Percentiles rank a stretch among this genome's conserved stretches.
phyloP scores from a whole-genome alignment of 495 filamentous ascomycete species.

The Trichoderma erinaceum region DNA sequence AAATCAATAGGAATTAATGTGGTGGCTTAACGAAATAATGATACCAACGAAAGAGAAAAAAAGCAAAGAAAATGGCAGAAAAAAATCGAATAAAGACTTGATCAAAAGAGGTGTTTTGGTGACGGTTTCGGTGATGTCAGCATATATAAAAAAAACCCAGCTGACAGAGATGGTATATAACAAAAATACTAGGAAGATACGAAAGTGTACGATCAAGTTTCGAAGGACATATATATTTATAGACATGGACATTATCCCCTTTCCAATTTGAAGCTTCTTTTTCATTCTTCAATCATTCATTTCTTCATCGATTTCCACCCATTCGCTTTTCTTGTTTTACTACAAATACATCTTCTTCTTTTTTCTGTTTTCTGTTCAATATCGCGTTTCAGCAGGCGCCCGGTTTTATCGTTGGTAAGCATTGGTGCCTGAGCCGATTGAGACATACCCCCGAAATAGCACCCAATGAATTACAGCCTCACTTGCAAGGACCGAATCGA shows the following conservation, averaged over 20 bases:
- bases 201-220: conserved; percentile 3
- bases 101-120: not conserved
- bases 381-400: too few species aligned
- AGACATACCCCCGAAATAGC: too few species aligned
- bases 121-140: not conserved
- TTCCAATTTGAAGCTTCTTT: not conserved
- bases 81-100: not conserved
- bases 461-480: too few species aligned
- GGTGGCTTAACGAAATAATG: conserved; percentile 53
- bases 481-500: too few species aligned
- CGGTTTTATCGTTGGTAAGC: not conserved
- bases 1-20: conserved; percentile 83
- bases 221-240: not conserved
- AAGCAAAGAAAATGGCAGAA: not conserved
- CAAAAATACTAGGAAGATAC: not conserved
- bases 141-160: not conserved
- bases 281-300: too few species aligned
- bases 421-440: too few species aligned
- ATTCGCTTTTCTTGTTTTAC: not conserved
- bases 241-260: not conserved
- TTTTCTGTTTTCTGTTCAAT: too few species aligned
- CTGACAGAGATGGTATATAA: not conserved
- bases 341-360: too few species aligned
- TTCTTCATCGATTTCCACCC: not conserved
- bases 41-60: not conserved